A percentile compares a stretch with the other conserved stretches of the same genome.
phyloP scores from a whole-genome alignment of 2,329 filamentous ascomycete species.

The Sporothrix euskadiensis region DNA sequence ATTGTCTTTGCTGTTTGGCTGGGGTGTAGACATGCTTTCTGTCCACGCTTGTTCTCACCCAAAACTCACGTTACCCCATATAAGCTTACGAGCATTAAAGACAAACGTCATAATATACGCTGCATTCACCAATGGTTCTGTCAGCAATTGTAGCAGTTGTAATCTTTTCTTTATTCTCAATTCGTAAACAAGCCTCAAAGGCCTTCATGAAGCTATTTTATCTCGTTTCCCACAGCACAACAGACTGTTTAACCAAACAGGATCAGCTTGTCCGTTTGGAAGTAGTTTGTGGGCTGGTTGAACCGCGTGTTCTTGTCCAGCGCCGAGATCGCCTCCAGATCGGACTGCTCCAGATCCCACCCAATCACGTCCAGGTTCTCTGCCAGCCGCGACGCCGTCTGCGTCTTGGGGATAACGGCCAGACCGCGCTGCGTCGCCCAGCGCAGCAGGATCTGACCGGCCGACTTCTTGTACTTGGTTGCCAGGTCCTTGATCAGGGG shows the following conservation, averaged over 20 bases:
- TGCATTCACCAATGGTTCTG: not conserved
- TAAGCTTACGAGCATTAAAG: not conserved
- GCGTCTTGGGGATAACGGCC: constrained; percentile 74
- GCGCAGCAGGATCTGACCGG: constrained; percentile 78
- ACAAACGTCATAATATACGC: not conserved
- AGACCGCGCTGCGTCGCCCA: constrained; percentile 84
- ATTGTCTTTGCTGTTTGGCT: not conserved
- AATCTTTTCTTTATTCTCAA: not conserved
- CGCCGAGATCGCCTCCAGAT: constrained; percentile 57
- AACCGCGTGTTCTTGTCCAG: constrained; percentile 59
- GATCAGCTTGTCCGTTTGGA: constrained; percentile 57
- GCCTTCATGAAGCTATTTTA: not conserved
- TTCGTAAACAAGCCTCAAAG: not conserved
- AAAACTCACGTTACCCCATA: not conserved
- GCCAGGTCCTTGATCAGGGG: constrained; percentile 64
- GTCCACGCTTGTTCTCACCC: not conserved
- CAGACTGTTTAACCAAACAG: constrained; percentile 52
- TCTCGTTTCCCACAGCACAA: not conserved
- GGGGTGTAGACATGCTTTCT: not conserved
- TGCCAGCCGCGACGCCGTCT: constrained; percentile 50
- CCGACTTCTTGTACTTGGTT: constrained; percentile 67
- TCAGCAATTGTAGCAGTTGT: not conserved
- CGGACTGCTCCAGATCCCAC: constrained; percentile 56
- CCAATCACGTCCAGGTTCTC: constrained; percentile 59
- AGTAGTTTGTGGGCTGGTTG: constrained; percentile 59